Percentiles rank a stretch among this genome's conserved stretches.
These are phyloP conservation scores for Sideroxylon spinosum DNA, from an alignment of 179 eudicot genomes.

Conservation along the genomic window DNA sequence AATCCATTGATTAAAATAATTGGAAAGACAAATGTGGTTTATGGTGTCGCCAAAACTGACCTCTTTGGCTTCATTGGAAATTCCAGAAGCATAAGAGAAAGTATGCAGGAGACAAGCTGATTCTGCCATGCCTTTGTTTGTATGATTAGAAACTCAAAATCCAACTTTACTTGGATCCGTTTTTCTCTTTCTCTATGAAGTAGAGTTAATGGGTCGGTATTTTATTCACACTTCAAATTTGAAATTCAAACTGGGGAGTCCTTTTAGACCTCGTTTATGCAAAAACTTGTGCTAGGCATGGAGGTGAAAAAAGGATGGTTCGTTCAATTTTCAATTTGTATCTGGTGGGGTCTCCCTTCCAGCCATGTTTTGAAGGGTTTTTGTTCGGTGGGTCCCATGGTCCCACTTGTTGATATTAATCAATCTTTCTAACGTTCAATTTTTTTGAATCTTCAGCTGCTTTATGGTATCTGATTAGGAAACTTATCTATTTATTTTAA, in stretches of 20 bases:
- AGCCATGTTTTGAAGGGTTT: neutral
- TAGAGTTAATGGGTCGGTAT: neutral
- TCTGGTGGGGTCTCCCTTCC: neutral
- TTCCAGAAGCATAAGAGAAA: conserved; percentile 40
- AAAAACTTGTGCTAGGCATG: neutral
- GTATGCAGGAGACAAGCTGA: conserved; percentile 51
- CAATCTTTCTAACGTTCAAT: conserved; percentile 6
- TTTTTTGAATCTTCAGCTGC: neutral
- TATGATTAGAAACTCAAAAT: conserved; percentile 13
- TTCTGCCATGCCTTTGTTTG: conserved; percentile 35
- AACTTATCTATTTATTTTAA: neutral
- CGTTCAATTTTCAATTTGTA: neutral
- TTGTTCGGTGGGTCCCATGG: neutral
- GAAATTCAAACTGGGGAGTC: conserved; percentile 41
- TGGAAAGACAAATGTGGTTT: neutral
- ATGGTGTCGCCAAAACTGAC: conserved; percentile 17
- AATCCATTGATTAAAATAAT: neutral
- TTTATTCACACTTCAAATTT: conserved; percentile 15
- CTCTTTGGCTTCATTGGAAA: conserved; percentile 34
- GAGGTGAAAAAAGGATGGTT: neutral
- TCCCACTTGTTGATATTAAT: neutral
- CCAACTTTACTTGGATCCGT: neutral
- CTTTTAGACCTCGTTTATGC: neutral
- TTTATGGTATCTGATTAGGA: neutral
- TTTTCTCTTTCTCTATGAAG: neutral